These are phyloP conservation scores for Zancudomyces culisetae DNA, from an alignment of 371 early-diverging fungal genomes.

Conservation along the genomic window DNA sequence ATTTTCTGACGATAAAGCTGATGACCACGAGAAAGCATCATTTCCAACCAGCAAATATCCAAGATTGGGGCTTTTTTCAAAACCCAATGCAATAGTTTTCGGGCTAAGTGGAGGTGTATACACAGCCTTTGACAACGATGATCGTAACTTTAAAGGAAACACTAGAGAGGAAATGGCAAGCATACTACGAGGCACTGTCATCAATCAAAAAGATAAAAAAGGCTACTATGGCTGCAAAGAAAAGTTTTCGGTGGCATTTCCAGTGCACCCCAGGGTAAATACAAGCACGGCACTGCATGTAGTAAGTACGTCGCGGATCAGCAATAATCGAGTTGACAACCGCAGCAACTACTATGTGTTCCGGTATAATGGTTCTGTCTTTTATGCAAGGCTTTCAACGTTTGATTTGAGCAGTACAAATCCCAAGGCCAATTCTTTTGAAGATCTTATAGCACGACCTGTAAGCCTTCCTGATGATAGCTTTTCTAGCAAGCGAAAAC, in stretches of 20 bases:
- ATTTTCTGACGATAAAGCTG: constrained; percentile 7
- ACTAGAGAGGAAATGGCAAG: neutral
- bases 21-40: neutral
- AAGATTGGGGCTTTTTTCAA: neutral
- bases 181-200: constrained; percentile 10
- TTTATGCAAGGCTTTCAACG: constrained; percentile 15
- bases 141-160: neutral
- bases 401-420: too few species aligned
- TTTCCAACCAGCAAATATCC: neutral
- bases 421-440: too few species aligned
- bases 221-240: constrained; percentile 13
- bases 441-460: too few species aligned
- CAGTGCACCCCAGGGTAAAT: constrained; percentile 19
- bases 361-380: constrained; percentile 16
- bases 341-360: constrained; percentile 20
- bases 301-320: constrained; percentile 14
- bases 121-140: neutral
- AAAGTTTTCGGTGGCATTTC: constrained; percentile 16
- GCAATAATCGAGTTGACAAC: constrained; percentile 18
- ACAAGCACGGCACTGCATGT: constrained; percentile 11
- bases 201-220: constrained; percentile 11
- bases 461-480: too few species aligned
- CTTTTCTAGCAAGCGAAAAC: too few species aligned
- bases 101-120: neutral
- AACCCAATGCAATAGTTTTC: neutral